Percentiles rank a stretch among this genome's conserved stretches.
Conservation (phyloP, 139 green algal genomes). For the Astrephomene gubernaculifera region DNA sequence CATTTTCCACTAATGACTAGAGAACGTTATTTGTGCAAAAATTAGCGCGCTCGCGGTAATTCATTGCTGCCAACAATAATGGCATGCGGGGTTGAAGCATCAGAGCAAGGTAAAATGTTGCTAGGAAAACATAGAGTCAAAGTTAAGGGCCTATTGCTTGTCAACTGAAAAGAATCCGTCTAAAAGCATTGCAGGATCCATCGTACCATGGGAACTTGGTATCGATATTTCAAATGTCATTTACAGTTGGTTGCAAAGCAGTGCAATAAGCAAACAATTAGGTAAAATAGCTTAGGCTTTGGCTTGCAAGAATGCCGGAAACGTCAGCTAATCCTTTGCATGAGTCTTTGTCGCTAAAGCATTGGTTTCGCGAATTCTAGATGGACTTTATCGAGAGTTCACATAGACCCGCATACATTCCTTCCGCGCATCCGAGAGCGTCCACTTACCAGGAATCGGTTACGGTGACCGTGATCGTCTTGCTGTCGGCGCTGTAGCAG, state of each 20-base stretch:
- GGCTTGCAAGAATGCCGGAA: not conserved
- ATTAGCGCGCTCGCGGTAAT: no score
- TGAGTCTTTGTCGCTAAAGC: not conserved
- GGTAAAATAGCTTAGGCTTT: not conserved
- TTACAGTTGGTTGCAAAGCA: not conserved
- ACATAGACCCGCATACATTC: not conserved
- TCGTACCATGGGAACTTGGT: no score
- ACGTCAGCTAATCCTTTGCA: not conserved
- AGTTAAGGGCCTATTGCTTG: no score
- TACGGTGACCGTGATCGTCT: slow-evolving; percentile 50
- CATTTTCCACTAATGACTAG: no score
- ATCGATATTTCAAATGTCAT: no score
- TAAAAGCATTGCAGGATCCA: no score
- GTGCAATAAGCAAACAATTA: not conserved
- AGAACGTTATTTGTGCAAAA: no score
- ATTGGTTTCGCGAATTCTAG: not conserved
- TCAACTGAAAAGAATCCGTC: no score
- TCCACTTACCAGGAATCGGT: slow-evolving; percentile 50
- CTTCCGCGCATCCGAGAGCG: not conserved
- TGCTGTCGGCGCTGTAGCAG: slow-evolving; percentile 26
- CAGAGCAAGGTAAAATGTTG: no score
- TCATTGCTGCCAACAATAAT: no score
- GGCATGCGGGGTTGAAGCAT: no score
- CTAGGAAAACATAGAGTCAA: no score
- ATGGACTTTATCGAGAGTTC: not conserved